phyloP scores from a whole-genome alignment of 805 yeast genomes.

The Spathaspora gorwiae region DNA sequence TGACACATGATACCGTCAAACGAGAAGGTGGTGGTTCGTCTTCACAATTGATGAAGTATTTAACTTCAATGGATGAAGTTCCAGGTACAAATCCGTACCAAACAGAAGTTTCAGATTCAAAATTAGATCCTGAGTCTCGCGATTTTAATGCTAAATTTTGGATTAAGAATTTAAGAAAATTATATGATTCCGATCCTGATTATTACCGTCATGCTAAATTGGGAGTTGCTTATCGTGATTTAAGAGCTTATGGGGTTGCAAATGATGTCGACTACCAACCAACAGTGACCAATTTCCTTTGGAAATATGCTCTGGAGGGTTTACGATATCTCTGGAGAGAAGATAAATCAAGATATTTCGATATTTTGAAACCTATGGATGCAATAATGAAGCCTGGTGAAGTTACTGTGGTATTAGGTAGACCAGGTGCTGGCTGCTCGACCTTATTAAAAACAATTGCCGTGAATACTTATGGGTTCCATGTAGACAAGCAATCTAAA shows the following conservation, averaged over 20 bases:
- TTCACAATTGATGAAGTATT: slow-evolving; percentile 26
- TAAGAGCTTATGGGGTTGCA: slow-evolving; percentile 62
- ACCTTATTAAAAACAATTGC: slow-evolving; percentile 38
- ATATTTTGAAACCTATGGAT: slow-evolving; percentile 31
- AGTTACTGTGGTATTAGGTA: slow-evolving; percentile 36
- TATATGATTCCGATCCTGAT: slow-evolving; percentile 52
- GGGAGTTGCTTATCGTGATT: slow-evolving; percentile 55
- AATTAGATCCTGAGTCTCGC: slow-evolving; percentile 57
- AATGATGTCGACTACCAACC: slow-evolving; percentile 65
- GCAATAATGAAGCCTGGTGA: slow-evolving; percentile 36
- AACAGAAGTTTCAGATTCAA: slow-evolving; percentile 24
- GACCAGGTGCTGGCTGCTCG: slow-evolving; percentile 42
- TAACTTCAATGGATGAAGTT: slow-evolving; percentile 49
- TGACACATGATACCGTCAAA: slow-evolving; percentile 17
- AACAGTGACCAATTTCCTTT: slow-evolving; percentile 44
- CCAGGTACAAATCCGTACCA: slow-evolving; percentile 44
- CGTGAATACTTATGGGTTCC: slow-evolving; percentile 35
- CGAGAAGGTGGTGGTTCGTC: neutral
- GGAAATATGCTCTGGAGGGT: slow-evolving; percentile 18
- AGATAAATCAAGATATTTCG: slow-evolving; percentile 23
- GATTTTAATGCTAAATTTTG: slow-evolving; percentile 57
- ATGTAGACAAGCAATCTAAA: slow-evolving; percentile 26
- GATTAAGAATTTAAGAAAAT: slow-evolving; percentile 60
- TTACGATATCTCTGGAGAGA: slow-evolving; percentile 13
- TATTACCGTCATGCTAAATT: slow-evolving; percentile 58